phyloP scores from a whole-genome alignment of 371 early-diverging fungal genomes.

The Syncephalastrum monosporum region DNA sequence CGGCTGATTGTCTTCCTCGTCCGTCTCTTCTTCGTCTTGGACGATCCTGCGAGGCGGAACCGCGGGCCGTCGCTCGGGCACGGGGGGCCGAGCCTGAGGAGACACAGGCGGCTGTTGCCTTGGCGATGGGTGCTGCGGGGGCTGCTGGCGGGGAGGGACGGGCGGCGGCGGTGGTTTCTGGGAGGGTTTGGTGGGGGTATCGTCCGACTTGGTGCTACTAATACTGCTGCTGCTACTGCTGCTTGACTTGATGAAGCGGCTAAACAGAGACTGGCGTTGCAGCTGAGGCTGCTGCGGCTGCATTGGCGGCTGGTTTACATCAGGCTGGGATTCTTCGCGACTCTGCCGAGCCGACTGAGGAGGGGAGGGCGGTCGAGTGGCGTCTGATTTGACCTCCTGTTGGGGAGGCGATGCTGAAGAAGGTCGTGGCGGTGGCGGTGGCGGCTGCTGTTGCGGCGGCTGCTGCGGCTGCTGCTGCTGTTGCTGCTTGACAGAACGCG shows the following conservation, averaged over 20 bases:
- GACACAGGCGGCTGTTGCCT: conserved; percentile 7
- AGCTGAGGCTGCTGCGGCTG: no score
- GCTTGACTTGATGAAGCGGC: conserved; percentile 16
- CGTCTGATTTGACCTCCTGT: conserved; percentile 2
- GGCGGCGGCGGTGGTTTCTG: conserved; percentile 7
- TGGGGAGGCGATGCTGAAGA: conserved; percentile 11
- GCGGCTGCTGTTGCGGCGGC: background rate
- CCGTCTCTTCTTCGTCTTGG: conserved; percentile 14
- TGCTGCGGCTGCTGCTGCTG: conserved; percentile 1
- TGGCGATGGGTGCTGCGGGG: conserved; percentile 1
- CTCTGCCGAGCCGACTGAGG: conserved; percentile 3
- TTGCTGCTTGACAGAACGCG: conserved; percentile 2
- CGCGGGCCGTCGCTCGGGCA: background rate
- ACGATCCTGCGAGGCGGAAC: conserved; percentile 4
- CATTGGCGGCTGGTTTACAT: background rate
- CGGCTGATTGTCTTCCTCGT: conserved; percentile 6
- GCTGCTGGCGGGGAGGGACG: conserved; percentile 6
- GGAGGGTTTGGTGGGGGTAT: conserved; percentile 4
- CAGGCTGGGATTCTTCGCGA: no score
- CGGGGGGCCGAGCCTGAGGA: background rate
- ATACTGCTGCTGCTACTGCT: background rate
- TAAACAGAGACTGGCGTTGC: conserved; percentile 7
- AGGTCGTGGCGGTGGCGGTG: conserved; percentile 16
- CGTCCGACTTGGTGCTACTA: background rate
- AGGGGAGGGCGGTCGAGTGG: conserved; percentile 6